phyloP scores from a whole-genome alignment of 192 early-diverging fungal species.

The Jimgerdemannia flammicorona region DNA sequence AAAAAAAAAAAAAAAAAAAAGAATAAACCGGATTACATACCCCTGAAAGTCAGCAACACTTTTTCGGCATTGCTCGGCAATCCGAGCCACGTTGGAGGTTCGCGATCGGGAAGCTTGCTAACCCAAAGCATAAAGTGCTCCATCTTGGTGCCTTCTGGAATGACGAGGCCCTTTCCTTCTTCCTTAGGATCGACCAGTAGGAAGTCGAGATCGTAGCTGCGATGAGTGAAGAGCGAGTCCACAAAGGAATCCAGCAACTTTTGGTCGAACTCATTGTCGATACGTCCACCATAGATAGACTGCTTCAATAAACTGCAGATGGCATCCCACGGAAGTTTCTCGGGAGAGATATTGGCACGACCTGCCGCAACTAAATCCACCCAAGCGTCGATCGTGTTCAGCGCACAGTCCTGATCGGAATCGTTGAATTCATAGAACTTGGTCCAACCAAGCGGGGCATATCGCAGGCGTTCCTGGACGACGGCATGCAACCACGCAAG shows the following conservation, averaged over 20 bases:
- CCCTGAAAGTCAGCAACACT: constrained; percentile 80
- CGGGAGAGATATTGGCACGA: constrained; percentile 86
- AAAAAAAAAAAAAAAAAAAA: constrained; percentile 6
- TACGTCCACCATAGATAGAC: constrained; percentile 95
- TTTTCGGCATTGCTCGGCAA: constrained; percentile 92
- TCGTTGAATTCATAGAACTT: constrained; percentile 99
- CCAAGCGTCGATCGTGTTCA: constrained; percentile 91
- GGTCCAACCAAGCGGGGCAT: constrained; percentile 97
- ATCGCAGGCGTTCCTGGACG: constrained; percentile 92
- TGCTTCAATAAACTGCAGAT: constrained; percentile 80
- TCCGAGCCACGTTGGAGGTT: constrained; percentile 97
- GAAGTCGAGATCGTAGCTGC: constrained; percentile 80
- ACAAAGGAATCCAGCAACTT: constrained; percentile 84
- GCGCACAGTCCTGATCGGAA: constrained; percentile 89
- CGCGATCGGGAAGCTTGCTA: constrained; percentile 76
- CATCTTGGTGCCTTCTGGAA: constrained; percentile 84
- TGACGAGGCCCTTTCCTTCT: constrained; percentile 33
- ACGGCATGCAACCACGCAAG: constrained; percentile 97
- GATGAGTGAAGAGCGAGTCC: constrained; percentile 70
- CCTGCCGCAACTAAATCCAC: constrained; percentile 76
- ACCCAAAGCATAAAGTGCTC: constrained; percentile 92
- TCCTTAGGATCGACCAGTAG: constrained; percentile 54
- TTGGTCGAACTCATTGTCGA: constrained; percentile 93
- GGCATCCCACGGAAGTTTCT: constrained; percentile 96
- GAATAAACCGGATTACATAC: constrained; percentile 27